phyloP scores from a whole-genome alignment of 106 monocot species.

The Platanthera guangdongensis region DNA sequence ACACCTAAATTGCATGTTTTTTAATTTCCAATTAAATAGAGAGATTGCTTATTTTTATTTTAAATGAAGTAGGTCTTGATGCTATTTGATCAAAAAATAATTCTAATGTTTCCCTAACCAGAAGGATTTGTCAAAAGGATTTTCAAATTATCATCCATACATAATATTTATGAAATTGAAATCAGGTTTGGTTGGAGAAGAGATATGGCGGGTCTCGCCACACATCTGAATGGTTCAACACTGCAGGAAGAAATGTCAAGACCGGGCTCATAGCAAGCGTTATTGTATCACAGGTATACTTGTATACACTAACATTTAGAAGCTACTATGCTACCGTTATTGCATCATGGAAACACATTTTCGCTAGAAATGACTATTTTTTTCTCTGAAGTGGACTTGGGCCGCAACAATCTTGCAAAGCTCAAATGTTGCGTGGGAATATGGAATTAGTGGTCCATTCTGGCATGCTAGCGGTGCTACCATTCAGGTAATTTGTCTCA shows the following conservation, averaged over 20 bases:
- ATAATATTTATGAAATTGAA: not conserved
- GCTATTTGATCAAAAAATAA: not conserved
- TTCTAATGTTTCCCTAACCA: not conserved
- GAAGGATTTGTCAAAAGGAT: not conserved
- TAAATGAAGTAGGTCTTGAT: not conserved
- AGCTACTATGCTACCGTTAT: not conserved
- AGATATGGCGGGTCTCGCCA: slow-evolving; percentile 82
- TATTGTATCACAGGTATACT: slow-evolving; percentile 84
- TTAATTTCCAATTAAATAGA: not conserved
- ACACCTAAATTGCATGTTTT: not conserved
- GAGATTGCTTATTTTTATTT: not conserved
- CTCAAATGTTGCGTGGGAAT: slow-evolving; percentile 97
- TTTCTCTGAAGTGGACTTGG: slow-evolving; percentile 76
- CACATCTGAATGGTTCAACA: slow-evolving; percentile 99
- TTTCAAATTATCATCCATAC: not conserved
- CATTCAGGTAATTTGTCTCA: slow-evolving; percentile 57
- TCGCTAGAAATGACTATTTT: not conserved
- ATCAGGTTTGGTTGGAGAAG: slow-evolving; percentile 95
- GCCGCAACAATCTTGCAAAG: slow-evolving; percentile 97
- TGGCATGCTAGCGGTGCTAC: slow-evolving; percentile 99
- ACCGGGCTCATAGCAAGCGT: slow-evolving; percentile 98
- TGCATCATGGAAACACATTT: not conserved
- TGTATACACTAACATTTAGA: not conserved
- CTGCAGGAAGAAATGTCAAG: slow-evolving; percentile 94
- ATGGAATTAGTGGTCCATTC: slow-evolving; percentile 94